A percentile compares a stretch with the other conserved stretches of the same genome.
These are phyloP conservation scores for Mycena floridula DNA, from an alignment of 768 basidiomycete genomes.

Conservation along the genomic window DNA sequence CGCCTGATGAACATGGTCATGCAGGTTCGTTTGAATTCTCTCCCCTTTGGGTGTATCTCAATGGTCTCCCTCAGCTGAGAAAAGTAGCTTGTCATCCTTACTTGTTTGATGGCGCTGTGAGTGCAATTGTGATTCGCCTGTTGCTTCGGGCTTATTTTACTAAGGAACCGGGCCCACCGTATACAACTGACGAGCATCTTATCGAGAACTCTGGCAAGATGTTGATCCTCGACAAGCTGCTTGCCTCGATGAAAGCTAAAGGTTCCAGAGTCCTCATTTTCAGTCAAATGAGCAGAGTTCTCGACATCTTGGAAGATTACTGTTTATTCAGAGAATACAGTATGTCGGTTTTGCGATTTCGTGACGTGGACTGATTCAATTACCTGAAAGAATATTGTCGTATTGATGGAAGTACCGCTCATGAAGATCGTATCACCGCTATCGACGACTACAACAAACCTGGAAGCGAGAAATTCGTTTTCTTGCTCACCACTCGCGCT, in stretches of 20 bases:
- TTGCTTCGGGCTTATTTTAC: background rate
- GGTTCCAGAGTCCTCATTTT: conserved; percentile 97
- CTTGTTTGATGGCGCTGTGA: conserved; percentile 86
- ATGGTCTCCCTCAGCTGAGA: conserved; percentile 44
- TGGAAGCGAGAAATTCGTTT: conserved; percentile 92
- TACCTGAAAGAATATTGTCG: conserved; percentile 82
- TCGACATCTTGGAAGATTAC: conserved; percentile 97
- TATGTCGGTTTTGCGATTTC: conserved; percentile 32
- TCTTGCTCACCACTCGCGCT: conserved; percentile 92
- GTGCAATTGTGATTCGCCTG: conserved; percentile 13
- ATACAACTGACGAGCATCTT: conserved; percentile 96
- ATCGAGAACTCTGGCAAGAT: conserved; percentile 95
- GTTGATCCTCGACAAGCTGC: conserved; percentile 93
- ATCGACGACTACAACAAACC: conserved; percentile 99
- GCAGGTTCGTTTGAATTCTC: conserved; percentile 53
- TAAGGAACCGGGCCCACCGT: conserved; percentile 97
- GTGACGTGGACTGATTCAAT: background rate
- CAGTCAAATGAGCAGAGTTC: conserved; percentile 98
- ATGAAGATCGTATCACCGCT: conserved; percentile 91
- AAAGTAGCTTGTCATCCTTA: conserved; percentile 92
- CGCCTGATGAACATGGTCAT: conserved; percentile 98
- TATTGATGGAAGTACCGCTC: conserved; percentile 92
- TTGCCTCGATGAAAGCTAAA: conserved; percentile 80
- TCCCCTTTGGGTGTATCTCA: conserved; percentile 1
- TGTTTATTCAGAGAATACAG: conserved; percentile 88